Evolutionary conservation across 345 rosid species (phyloP), one percentile per base, ranked within the genome.

Genomic region (Populus alba): DNA sequence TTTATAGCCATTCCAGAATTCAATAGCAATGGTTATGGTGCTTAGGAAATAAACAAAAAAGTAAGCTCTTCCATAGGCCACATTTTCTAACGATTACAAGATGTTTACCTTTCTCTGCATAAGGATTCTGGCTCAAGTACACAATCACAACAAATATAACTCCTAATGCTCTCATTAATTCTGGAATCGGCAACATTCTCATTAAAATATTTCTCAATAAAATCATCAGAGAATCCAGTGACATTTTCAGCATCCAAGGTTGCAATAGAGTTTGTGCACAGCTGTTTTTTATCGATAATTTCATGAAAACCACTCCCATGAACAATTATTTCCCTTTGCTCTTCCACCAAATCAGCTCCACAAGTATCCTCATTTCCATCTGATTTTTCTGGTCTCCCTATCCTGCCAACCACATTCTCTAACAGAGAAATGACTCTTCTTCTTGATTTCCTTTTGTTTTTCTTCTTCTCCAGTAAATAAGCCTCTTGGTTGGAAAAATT

Each of bases 51-150:
- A 17, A 72, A 72, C 18, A 16, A 71, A 47, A 13, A 6, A 3
- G 15, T 0, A 47, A 16, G 15, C 11, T 1, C 11, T 74, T 45
- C 22, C 63, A 6, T 15, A 1, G n/a, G 27, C 68, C n/a, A 43
- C 37, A 79, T 35, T 51, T 70, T 33, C 61, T 43, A 23, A 7
- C 8, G 59, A 67, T 45, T 43, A 77, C 55, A 75, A 1, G 6
- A 59, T 66, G 66, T 71, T 84, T 81, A 92, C 98, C 87, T 89
- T 83, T 88, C 92, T 72, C 72, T 76, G 79, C 81, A 84, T 55
- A 82, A 82, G 77, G 91, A 86, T 75, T 87, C 92, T 75, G 88
- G 90, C 85, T 87, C 94, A 57, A 91, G 86, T 73, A 91, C 81
- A 55, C 97, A 91, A 80, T 84, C 89, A 86, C 97, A 95, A 71